Evolutionary conservation across 1,139 yeast species (phyloP), one percentile per base, ranked within the genome.

Genomic region (Entelexis sorbosivorans): DNA sequence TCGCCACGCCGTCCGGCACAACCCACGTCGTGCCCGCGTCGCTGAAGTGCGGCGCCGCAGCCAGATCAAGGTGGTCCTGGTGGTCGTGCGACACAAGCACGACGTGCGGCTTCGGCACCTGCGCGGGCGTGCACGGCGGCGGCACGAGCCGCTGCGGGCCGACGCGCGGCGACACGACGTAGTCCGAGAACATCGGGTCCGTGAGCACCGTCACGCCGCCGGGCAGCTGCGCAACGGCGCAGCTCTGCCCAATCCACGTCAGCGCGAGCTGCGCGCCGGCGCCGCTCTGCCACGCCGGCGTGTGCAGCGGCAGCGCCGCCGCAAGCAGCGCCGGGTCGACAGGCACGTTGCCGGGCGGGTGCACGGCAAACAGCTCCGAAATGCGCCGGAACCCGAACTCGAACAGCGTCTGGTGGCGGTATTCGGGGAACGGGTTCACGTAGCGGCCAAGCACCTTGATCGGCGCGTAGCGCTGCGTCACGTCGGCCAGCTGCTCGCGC

Each of bases 181-280:
- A 80, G 53, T 82, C 77, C 47, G 84, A 78, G 60, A 89, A 78
- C 33, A 88, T 70, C 0, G 97, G 97, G 64, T 89, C 97, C 1
- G 96, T 83, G 42, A 89, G 66, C 56, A 89, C 73, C 57, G 82
- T 85, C 16, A 87, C 69, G 10, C 48, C 46, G 0, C 87, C 85
- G 5, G 82, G 75, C 11, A 86, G 66, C 62, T 85, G 89, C 5
- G 87, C 69, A 52, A 78, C 75, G 2, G 91, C 77, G 65, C 96
- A 87, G 49, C 94, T 82, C 64, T 89, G 97, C 2, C 97, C 97
- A 39, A 89, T 66, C 97, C 97, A 89, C 0, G 96, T 87, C 61
- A 82, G 78, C 4, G 82, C 70, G 59, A 84, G 60, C 57, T 67
- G 56, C 5, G 10, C 42, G 16, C 17, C 34, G 34, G 17, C 33